Evolutionary conservation across 345 rosid species (phyloP).

Genomic region (Eucalyptus cloeziana): DNA sequence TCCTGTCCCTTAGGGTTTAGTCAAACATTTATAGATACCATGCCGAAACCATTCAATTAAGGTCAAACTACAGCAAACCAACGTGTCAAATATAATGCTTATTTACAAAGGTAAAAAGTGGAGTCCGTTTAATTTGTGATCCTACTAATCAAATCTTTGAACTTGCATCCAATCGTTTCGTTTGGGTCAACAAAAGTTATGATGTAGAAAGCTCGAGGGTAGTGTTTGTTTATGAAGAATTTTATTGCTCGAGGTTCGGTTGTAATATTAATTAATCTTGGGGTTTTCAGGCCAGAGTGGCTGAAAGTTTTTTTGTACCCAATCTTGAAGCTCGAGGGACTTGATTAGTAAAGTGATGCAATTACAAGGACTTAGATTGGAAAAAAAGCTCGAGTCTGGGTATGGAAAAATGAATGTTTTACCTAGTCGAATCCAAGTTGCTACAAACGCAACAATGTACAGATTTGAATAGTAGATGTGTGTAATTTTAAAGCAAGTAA

Average conservation of each 20-base stretch:
- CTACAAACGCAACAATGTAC: neutral
- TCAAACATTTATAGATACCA: too few species aligned
- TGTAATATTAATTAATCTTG: too few species aligned
- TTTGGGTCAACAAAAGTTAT: neutral
- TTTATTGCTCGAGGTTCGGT: neutral
- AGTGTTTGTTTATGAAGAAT: neutral
- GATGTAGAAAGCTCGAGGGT: neutral
- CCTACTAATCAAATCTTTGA: neutral
- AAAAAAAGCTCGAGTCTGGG: neutral
- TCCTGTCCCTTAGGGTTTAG: too few species aligned
- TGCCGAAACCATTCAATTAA: too few species aligned
- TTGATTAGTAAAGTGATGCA: neutral
- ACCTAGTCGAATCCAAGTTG: rapidly evolving
- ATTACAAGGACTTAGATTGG: neutral
- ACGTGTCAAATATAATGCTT: too few species aligned
- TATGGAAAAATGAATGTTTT: neutral
- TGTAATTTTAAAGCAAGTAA: neutral
- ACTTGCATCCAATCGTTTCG: too few species aligned
- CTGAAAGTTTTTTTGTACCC: rapidly evolving
- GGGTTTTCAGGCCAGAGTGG: rapidly evolving
- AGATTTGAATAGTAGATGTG: too few species aligned
- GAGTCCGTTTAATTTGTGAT: neutral
- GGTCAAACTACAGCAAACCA: too few species aligned
- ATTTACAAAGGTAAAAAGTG: too few species aligned
- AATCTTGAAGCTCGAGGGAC: rapidly evolving